phyloP scores from a whole-genome alignment of 1,284 basidiomycete species.

The Calocybe gambosa region DNA sequence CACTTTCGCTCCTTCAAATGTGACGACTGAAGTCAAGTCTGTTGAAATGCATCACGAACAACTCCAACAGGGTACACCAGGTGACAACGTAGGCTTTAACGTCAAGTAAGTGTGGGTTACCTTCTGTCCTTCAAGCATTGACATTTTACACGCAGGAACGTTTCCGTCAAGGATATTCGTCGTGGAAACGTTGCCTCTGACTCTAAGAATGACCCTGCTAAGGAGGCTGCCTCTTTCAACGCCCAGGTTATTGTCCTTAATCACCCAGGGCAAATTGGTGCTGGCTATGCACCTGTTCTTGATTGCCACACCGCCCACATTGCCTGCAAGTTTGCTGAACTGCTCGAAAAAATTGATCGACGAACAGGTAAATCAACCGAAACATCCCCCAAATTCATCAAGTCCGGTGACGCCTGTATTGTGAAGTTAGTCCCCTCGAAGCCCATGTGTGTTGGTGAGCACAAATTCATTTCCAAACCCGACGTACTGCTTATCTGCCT shows the following conservation, averaged over 20 bases:
- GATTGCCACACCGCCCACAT: conserved; percentile 99
- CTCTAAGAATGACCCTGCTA: conserved; percentile 99
- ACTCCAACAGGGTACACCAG: conserved; percentile 90
- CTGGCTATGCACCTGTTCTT: conserved; percentile 95
- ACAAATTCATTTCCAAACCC: background rate
- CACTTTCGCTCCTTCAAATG: conserved; percentile 93
- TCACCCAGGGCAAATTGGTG: conserved; percentile 99
- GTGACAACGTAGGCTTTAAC: conserved; percentile 99
- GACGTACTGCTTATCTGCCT: background rate
- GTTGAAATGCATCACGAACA: conserved; percentile 99
- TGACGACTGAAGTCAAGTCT: conserved; percentile 99
- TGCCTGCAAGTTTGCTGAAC: conserved; percentile 98
- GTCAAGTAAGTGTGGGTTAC: conserved; percentile 62
- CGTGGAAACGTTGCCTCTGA: conserved; percentile 99
- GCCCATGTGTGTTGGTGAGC: conserved; percentile 84
- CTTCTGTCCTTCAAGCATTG: background rate
- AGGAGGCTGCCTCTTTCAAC: conserved; percentile 99
- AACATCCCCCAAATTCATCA: conserved; percentile 91
- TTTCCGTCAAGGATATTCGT: conserved; percentile 99
- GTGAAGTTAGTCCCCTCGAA: conserved; percentile 96
- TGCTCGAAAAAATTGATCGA: conserved; percentile 99
- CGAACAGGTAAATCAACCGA: conserved; percentile 94
- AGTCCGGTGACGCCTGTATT: conserved; percentile 94
- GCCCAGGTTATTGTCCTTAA: conserved; percentile 99
- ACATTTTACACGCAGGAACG: conserved; percentile 72